Conservation (phyloP, 495 filamentous ascomycete species). For the Aspergillus taichungensis region DNA sequence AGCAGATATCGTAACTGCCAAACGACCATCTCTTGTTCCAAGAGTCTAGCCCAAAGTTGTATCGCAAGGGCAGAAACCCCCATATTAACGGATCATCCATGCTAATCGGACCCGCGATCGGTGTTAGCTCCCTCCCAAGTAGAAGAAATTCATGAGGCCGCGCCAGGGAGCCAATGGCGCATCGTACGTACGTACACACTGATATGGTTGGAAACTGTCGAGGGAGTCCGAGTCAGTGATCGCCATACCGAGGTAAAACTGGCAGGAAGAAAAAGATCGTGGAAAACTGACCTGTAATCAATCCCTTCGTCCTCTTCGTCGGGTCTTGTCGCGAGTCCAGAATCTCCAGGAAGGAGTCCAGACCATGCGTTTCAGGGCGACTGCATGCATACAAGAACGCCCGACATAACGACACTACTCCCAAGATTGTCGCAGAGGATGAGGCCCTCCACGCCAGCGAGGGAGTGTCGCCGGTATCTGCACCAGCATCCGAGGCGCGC, state of each 20-base stretch:
- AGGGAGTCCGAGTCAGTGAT: conserved; percentile 8
- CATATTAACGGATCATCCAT: conserved; percentile 92
- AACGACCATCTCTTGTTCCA: conserved; percentile 76
- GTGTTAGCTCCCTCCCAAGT: conserved; percentile 22
- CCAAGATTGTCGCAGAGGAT: conserved; percentile 36
- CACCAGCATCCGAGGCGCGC: conserved; percentile 30
- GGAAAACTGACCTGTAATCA: conserved; percentile 64
- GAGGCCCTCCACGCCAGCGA: conserved; percentile 35
- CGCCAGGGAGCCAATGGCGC: conserved; percentile 5
- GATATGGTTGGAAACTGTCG: conserved; percentile 83
- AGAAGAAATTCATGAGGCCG: background rate
- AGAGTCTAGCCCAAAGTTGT: conserved; percentile 49
- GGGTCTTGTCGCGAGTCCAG: conserved; percentile 64
- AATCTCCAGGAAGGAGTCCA: conserved; percentile 65
- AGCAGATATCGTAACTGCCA: conserved; percentile 91
- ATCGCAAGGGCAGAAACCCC: conserved; percentile 70
- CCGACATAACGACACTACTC: conserved; percentile 38
- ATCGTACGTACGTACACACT: conserved; percentile 72
- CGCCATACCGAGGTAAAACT: background rate
- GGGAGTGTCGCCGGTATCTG: conserved; percentile 30
- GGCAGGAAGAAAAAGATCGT: background rate
- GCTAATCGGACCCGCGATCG: conserved; percentile 36
- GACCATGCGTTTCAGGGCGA: conserved; percentile 54
- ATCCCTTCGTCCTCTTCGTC: conserved; percentile 58
- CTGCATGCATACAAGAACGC: conserved; percentile 35